Evolutionary conservation across 805 yeast species (phyloP).

Genomic region (Kluyveromyces lactis): DNA sequence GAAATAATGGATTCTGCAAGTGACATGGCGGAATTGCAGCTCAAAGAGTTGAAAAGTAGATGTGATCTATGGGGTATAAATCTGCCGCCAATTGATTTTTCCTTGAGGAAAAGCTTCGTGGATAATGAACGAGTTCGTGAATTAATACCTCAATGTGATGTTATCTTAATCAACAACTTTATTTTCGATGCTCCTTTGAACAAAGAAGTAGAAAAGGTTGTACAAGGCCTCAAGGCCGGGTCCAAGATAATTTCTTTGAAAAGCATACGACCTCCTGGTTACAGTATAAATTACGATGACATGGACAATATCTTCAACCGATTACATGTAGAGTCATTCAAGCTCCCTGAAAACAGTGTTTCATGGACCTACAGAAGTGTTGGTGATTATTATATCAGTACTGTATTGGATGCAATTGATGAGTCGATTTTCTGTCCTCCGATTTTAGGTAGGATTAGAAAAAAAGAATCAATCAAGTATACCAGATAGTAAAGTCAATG

Average conservation of each 20-base stretch:
- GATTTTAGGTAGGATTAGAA: constrained; percentile 18
- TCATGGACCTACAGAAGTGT: constrained; percentile 76
- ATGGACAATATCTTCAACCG: constrained; percentile 53
- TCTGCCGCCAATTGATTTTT: constrained; percentile 48
- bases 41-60: constrained; percentile 47
- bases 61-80: constrained; percentile 56
- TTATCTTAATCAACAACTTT: constrained; percentile 74
- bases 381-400: constrained; percentile 68
- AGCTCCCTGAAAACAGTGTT: constrained; percentile 64
- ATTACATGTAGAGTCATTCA: constrained; percentile 51
- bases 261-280: constrained; percentile 71
- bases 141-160: constrained; percentile 54
- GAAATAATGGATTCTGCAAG: constrained; percentile 85
- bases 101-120: constrained; percentile 63
- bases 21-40: constrained; percentile 53
- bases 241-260: constrained; percentile 72
- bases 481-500: constrained; percentile 13
- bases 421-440: constrained; percentile 21
- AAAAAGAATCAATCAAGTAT: constrained; percentile 17
- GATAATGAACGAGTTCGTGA: constrained; percentile 49
- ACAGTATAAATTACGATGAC: constrained; percentile 46
- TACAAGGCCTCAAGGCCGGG: constrained; percentile 60
- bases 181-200: constrained; percentile 73
- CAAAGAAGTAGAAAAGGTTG: constrained; percentile 53
- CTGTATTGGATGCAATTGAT: constrained; percentile 41